Evolutionary conservation across 176 grass and related monocot species (phyloP).

Genomic region (Triticum turgidum): DNA sequence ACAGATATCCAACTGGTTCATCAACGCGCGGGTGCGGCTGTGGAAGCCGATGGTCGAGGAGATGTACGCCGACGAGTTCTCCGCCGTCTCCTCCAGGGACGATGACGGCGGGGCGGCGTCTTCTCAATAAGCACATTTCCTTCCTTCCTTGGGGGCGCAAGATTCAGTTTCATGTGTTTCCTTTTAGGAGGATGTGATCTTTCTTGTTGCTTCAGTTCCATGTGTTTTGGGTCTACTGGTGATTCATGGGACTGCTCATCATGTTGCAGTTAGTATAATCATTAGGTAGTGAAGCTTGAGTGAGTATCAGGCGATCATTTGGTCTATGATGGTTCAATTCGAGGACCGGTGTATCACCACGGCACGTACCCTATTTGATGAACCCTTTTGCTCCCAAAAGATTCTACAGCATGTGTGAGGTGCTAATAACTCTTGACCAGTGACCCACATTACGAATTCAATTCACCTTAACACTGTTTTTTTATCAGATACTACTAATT

Average conservation of each 20-base stretch:
- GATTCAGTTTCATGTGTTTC: neutral
- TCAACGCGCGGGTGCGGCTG: slow-evolving; percentile 87
- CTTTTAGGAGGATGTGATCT: neutral
- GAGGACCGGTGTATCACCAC: too few species aligned
- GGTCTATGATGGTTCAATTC: too few species aligned
- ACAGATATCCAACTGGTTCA: slow-evolving; percentile 99
- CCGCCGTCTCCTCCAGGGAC: neutral
- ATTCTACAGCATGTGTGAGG: too few species aligned
- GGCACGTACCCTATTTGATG: too few species aligned
- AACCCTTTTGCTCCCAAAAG: too few species aligned
- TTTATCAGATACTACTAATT: too few species aligned
- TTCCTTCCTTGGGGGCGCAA: neutral
- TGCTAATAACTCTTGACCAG: too few species aligned
- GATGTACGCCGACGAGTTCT: slow-evolving; percentile 92
- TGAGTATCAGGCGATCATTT: neutral
- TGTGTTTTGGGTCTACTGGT: neutral
- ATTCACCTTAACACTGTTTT: too few species aligned
- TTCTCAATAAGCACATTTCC: neutral
- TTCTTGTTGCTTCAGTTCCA: neutral
- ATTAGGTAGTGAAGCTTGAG: neutral
- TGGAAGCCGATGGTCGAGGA: slow-evolving; percentile 99
- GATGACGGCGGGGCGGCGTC: slow-evolving; percentile 4
- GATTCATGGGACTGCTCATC: neutral
- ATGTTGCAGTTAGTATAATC: neutral
- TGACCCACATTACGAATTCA: too few species aligned